These are phyloP conservation scores for Mycena indigotica DNA, from an alignment of 768 basidiomycete genomes.

Conservation along the genomic window DNA sequence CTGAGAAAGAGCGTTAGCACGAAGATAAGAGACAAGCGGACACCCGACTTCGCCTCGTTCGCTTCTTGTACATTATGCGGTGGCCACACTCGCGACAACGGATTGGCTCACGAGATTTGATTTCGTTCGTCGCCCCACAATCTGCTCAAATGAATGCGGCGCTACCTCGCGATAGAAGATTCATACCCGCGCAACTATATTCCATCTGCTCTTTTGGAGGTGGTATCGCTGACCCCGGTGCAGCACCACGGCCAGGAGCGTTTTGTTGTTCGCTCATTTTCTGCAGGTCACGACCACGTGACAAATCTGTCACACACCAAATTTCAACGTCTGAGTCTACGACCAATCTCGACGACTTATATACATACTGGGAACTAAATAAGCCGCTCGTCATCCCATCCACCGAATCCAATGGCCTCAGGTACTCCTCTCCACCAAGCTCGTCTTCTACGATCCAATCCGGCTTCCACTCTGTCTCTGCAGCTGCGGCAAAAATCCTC, in stretches of 20 bases:
- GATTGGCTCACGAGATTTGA: slow-evolving; percentile 88
- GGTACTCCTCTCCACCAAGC: slow-evolving; percentile 22
- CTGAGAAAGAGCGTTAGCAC: slow-evolving; percentile 35
- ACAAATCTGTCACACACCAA: neutral
- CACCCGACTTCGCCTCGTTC: slow-evolving; percentile 80
- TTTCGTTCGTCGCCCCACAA: slow-evolving; percentile 90
- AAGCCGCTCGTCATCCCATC: slow-evolving; percentile 15
- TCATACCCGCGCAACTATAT: slow-evolving; percentile 82
- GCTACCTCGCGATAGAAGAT: slow-evolving; percentile 5
- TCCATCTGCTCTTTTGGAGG: slow-evolving; percentile 70
- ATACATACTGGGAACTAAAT: neutral
- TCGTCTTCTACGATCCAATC: slow-evolving; percentile 14
- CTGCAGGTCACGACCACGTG: neutral
- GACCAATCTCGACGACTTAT: neutral
- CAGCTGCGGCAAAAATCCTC: slow-evolving; percentile 18
- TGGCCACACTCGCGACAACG: slow-evolving; percentile 97
- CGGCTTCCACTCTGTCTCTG: slow-evolving; percentile 11
- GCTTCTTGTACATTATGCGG: slow-evolving; percentile 98
- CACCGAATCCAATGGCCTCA: slow-evolving; percentile 15
- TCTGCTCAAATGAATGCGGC: slow-evolving; percentile 48
- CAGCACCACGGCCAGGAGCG: too few relatives aligned
- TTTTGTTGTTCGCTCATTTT: slow-evolving; percentile 2
- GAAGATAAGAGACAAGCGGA: neutral
- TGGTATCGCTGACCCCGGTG: slow-evolving; percentile 25
- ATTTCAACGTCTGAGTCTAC: neutral